phyloP scores from a whole-genome alignment of 768 basidiomycete genomes.

The Strobilomyces confusus region DNA sequence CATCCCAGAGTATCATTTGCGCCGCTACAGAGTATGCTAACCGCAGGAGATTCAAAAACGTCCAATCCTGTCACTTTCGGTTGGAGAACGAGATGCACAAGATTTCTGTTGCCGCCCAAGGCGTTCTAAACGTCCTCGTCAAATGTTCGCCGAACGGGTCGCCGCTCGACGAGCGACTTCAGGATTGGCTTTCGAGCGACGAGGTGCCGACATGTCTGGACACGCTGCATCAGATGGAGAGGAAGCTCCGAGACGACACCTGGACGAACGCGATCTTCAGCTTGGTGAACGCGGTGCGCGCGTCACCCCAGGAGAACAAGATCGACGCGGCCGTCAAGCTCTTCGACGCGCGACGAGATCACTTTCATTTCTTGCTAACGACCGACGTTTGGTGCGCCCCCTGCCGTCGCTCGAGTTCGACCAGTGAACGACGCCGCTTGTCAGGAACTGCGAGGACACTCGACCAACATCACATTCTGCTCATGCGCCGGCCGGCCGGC shows the following conservation, averaged over 20 bases:
- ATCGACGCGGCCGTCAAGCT: constrained; percentile 2
- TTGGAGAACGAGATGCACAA: constrained; percentile 13
- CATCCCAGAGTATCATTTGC: not conserved
- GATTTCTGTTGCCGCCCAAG: constrained; percentile 1
- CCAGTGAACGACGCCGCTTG: not conserved
- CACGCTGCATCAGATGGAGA: constrained; percentile 5
- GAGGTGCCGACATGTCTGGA: constrained; percentile 2
- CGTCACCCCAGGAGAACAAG: not conserved
- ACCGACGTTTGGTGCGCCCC: constrained; percentile 7
- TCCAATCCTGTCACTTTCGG: constrained; percentile 10
- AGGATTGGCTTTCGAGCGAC: constrained; percentile 9
- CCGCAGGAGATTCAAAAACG: not conserved
- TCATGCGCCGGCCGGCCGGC: not conserved
- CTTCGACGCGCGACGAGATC: constrained; percentile 3
- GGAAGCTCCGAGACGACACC: constrained; percentile 4
- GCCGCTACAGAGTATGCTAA: constrained; percentile 3
- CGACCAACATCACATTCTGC: not conserved
- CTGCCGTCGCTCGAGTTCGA: not conserved
- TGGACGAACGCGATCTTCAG: not conserved
- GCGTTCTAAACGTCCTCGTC: constrained; percentile 1
- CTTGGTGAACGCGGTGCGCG: not conserved
- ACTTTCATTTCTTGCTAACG: constrained; percentile 9
- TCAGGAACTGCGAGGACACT: constrained; percentile 7
- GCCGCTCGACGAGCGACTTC: constrained; percentile 8
- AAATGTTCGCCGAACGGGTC: not conserved